A percentile compares a stretch with the other conserved stretches of the same genome.
These are phyloP conservation scores for Cladobotryum mycophilum DNA, from an alignment of 2,329 filamentous ascomycete genomes.

Conservation along the genomic window DNA sequence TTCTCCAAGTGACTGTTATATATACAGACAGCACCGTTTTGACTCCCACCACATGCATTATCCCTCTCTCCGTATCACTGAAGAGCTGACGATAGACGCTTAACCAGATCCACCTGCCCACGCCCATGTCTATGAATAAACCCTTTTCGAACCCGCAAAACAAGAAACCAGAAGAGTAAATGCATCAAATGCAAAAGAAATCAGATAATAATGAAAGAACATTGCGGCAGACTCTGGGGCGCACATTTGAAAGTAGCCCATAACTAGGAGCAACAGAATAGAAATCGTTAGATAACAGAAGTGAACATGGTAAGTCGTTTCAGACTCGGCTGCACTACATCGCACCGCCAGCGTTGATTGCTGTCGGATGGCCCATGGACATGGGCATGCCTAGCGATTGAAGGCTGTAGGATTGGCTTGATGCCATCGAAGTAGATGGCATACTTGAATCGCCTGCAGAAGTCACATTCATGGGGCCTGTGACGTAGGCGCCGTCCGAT, in stretches of 20 bases:
- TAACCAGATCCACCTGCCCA: constrained; percentile 4
- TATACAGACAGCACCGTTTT: constrained; percentile 11
- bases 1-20: constrained; percentile 3
- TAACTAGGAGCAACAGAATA: neutral
- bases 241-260: constrained; percentile 1
- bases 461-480: constrained; percentile 44
- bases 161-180: constrained; percentile 17
- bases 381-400: constrained; percentile 60
- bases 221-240: neutral
- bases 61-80: constrained; percentile 5
- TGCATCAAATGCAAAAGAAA: constrained; percentile 10
- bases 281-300: neutral
- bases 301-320: neutral
- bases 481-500: constrained; percentile 56
- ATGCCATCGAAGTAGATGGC: constrained; percentile 15
- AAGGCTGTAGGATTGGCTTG: constrained; percentile 42
- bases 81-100: constrained; percentile 1
- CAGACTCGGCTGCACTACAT: constrained; percentile 27
- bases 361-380: constrained; percentile 52
- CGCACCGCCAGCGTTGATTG: constrained; percentile 39
- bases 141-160: constrained; percentile 13
- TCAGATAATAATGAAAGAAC: constrained; percentile 8
- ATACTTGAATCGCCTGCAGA: constrained; percentile 26
- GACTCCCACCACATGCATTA: constrained; percentile 8
- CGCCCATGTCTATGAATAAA: constrained; percentile 21